A percentile compares a stretch with the other conserved stretches of the same genome.
Evolutionary conservation across 1,139 yeast genomes (phyloP).

Genomic region (Saccharomyces uvarum): DNA sequence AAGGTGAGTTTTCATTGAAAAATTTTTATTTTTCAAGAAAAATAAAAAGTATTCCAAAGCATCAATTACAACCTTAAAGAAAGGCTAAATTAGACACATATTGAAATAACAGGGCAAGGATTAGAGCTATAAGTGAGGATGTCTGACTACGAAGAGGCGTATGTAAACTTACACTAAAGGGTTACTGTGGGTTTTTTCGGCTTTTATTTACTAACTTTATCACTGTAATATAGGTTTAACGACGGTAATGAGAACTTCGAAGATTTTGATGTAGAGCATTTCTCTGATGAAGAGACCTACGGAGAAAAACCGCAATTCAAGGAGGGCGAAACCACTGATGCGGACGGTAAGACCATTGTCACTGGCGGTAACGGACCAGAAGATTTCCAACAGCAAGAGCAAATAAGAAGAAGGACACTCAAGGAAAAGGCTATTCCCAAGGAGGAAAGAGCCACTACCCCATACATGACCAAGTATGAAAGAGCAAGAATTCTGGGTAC

Average conservation of each 20-base stretch:
- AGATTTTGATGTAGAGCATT: slow-evolving; percentile 74
- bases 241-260: slow-evolving; percentile 76
- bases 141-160: slow-evolving; percentile 47
- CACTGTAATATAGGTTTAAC: slow-evolving; percentile 39
- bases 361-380: slow-evolving; percentile 61
- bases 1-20: neutral
- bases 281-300: slow-evolving; percentile 53
- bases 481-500: slow-evolving; percentile 95
- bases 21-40: neutral
- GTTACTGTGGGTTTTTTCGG: neutral
- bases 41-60: neutral
- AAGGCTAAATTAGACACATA: neutral
- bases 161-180: slow-evolving; percentile 15
- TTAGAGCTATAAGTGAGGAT: slow-evolving; percentile 18
- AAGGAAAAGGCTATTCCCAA: slow-evolving; percentile 83
- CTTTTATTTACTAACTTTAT: neutral
- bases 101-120: neutral
- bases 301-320: slow-evolving; percentile 27
- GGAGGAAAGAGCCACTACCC: slow-evolving; percentile 87
- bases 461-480: slow-evolving; percentile 97
- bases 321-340: slow-evolving; percentile 34
- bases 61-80: neutral
- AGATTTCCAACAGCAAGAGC: slow-evolving; percentile 39
- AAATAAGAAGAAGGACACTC: slow-evolving; percentile 55
- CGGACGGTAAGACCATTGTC: slow-evolving; percentile 57